Conservation (phyloP, 352 stramenopile genomes). For the Globisporangium abappressorium region DNA sequence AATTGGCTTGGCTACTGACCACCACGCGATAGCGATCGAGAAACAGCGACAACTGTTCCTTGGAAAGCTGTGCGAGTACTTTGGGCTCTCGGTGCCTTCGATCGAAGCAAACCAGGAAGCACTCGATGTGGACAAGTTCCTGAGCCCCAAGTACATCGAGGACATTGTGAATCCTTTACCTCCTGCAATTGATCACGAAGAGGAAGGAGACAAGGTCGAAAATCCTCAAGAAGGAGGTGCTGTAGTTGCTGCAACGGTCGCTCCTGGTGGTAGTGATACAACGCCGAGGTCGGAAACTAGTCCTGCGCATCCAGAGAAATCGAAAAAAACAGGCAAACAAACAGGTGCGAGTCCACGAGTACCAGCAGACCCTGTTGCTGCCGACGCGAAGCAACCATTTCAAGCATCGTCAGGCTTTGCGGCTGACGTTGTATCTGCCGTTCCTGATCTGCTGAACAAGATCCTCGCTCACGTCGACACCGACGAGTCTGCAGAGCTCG, state of each 20-base stretch:
- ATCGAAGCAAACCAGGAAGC: conserved; percentile 8
- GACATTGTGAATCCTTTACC: conserved; percentile 24
- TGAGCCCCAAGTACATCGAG: conserved; percentile 53
- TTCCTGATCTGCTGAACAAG: not conserved
- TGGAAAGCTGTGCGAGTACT: conserved; percentile 38
- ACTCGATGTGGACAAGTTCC: conserved; percentile 46
- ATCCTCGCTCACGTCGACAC: not conserved
- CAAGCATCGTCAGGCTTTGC: conserved; percentile 8
- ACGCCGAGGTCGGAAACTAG: conserved; percentile 1
- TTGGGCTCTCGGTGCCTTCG: conserved; percentile 27
- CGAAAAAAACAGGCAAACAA: not conserved
- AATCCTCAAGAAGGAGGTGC: conserved; percentile 9
- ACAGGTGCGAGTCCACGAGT: not conserved
- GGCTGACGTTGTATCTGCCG: not conserved
- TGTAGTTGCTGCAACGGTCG: not conserved
- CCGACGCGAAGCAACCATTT: not conserved
- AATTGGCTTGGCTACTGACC: conserved; percentile 35
- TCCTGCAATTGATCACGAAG: not conserved
- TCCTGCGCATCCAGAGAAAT: conserved; percentile 10
- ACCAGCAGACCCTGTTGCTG: not conserved
- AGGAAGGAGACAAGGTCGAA: not conserved
- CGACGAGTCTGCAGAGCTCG: not conserved
- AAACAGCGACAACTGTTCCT: conserved; percentile 50
- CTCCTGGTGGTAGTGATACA: not conserved
- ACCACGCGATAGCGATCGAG: conserved; percentile 50